Base-by-base conservation (phyloP, 352 stramenopile genomes). In the Pythium graminicola region DNA sequence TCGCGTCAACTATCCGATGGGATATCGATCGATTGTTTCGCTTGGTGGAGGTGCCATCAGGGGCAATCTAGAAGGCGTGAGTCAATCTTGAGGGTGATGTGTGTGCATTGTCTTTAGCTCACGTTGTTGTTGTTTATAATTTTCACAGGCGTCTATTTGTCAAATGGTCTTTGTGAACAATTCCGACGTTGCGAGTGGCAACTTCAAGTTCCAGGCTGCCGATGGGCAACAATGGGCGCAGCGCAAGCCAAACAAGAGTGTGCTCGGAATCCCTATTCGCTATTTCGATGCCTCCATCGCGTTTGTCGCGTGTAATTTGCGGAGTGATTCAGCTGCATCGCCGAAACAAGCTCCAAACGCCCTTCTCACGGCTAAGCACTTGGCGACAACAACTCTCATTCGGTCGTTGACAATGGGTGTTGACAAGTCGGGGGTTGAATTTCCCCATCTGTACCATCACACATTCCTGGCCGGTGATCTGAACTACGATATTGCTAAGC, bases 121-220 rank as follows among this genome's bases (percentile, higher is more conserved):
- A 35, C 14, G 2, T 1, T n/a, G 5, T 43, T 24, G 11, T 33
- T 31, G 43, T 28, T 44, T 16, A 4, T 44, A 32, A 9, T 27
- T 11, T 31, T 14, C 23, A 2, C 38, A 89, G 73, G 77, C 77
- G 1, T 66, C 70, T 0, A 73, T 90, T 14, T 89, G 81, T 54
- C 79, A 93, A 58, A 85, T 93, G 49, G 69, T 93, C 6, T 93
- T 93, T 64, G 77, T 89, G 41, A 89, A 89, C 66, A 80, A 85
- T 47, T 73, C 78, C 2, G 82, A 93, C 53, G 73, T 89, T 23
- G 67, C 75, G 5, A 89, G 76, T 43, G 82, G 82, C 8, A 93
- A 89, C 49, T 81, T 89, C 11, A 63, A 79, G 24, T 81, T 90
- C 38, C 70, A 88, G 41, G 68, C 73, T 0, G 70, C 63, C 0